phyloP scores from a whole-genome alignment of 2,329 filamentous ascomycete genomes.

The Penicillium sclerotigenum region DNA sequence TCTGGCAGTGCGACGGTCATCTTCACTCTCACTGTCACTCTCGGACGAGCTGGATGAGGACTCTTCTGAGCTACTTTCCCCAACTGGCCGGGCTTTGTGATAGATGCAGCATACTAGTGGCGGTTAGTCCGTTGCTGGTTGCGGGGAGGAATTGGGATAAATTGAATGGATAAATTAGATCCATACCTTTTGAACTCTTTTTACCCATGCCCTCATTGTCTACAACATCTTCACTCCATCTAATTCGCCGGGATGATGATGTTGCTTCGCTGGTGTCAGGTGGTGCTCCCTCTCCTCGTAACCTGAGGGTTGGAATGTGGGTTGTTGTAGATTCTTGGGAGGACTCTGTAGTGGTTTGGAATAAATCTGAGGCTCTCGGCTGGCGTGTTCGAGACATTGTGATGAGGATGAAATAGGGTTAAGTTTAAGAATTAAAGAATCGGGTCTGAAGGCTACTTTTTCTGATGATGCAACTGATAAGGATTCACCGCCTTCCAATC shows the following conservation, averaged over 20 bases:
- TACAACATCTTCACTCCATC: conserved; percentile 89
- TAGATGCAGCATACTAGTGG: conserved; percentile 97
- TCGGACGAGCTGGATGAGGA: conserved; percentile 52
- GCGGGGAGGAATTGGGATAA: not conserved
- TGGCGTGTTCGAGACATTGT: conserved; percentile 41
- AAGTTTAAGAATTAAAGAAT: not conserved
- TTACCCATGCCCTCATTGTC: conserved; percentile 94
- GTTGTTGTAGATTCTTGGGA: conserved; percentile 16
- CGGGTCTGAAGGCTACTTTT: conserved; percentile 1
- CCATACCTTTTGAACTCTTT: conserved; percentile 86
- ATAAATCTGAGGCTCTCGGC: conserved; percentile 29
- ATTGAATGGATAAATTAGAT: not conserved
- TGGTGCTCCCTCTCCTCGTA: conserved; percentile 27
- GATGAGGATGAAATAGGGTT: not conserved
- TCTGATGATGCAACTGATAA: conserved; percentile 19
- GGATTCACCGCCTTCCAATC: conserved; percentile 4
- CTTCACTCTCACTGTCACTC: conserved; percentile 46
- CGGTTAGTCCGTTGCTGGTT: not conserved
- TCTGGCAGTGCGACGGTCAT: conserved; percentile 19
- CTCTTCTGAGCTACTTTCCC: conserved; percentile 69
- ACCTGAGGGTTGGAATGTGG: conserved; percentile 31
- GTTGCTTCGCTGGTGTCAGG: conserved; percentile 11
- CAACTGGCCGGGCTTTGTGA: conserved; percentile 75
- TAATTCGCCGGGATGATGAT: conserved; percentile 61
- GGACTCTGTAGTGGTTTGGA: conserved; percentile 27